Base-by-base conservation (phyloP, 2,329 filamentous ascomycete species). In the Beauveria scarabaeidicola region DNA sequence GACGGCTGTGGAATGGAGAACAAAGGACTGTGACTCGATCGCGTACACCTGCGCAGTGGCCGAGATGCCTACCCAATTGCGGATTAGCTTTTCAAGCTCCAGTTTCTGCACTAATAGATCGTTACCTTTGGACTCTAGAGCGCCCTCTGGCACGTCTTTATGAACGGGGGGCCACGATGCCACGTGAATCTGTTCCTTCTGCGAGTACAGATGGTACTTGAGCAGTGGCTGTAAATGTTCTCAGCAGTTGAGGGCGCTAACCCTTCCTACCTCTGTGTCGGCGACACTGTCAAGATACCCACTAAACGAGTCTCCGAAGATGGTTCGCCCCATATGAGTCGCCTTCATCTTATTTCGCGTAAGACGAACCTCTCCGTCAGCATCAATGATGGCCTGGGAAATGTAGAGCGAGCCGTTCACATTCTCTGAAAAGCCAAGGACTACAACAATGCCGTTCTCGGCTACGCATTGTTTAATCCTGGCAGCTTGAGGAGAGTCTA, bases 151-250 rank as follows among this genome's bases (percentile, higher is more conserved):
- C 17, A 51, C 29, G 13, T 51, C 48, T 10, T n/a, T 13, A 23
- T 51, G 19, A 15, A 51, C 29, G n/a, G 67, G 65, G 0, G 78
- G 79, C 79, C 79, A 82, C 50, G 73, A 75, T 4, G 77, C 69
- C 19, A 81, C 70, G 63, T 82, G 78, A 29, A 82, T 74, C 27
- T 73, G 67, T 59, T 77, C 78, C 5, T 71, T 68, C 64, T 79
- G 78, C 0, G 71, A 61, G 59, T 74, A 73, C 15, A 70, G 75
- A 61, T 79, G 64, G 61, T 77, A 80, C 52, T 78, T 79, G 25
- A 81, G 72, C 6, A 81, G 69, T 3, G 78, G 77, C 64, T 81
- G 75, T 1, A 72, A 71, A 61, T 82, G 78, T 63, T 82, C 80
- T 76, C 77, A 80, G 69, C 79, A 82, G 1, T 72, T 72, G 0